Percentiles rank a stretch among this genome's conserved stretches.
Evolutionary conservation across 1,284 basidiomycete species (phyloP).

Genomic region (Apiotrichum siamense): DNA sequence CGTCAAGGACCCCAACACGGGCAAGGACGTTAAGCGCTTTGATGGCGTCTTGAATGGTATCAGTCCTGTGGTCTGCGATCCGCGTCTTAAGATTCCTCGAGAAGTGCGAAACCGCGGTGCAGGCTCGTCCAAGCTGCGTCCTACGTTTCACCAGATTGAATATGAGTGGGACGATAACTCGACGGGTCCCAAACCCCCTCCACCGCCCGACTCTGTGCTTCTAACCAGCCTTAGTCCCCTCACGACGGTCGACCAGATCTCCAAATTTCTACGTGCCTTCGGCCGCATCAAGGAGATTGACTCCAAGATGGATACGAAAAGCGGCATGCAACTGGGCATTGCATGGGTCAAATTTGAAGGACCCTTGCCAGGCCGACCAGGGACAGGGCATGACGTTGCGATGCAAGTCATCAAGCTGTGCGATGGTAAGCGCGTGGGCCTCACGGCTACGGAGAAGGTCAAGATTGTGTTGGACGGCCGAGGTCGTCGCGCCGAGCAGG

Average conservation of each 20-base stretch:
- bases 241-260: constrained; percentile 61
- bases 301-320: constrained; percentile 71
- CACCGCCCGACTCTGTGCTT: constrained; percentile 58
- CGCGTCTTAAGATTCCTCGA: constrained; percentile 23
- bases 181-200: constrained; percentile 65
- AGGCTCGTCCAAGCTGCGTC: constrained; percentile 30
- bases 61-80: constrained; percentile 28
- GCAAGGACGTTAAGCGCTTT: constrained; percentile 27
- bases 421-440: constrained; percentile 46
- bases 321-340: constrained; percentile 76
- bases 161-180: constrained; percentile 68
- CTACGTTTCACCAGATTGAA: constrained; percentile 21
- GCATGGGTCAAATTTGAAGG: constrained; percentile 64
- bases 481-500: constrained; percentile 41
- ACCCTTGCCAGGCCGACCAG: constrained; percentile 23
- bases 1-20: constrained; percentile 16
- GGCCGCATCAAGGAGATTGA: constrained; percentile 68
- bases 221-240: constrained; percentile 67
- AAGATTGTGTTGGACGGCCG: constrained; percentile 50
- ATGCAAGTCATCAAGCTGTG: constrained; percentile 38
- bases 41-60: constrained; percentile 34
- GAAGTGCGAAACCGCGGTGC: constrained; percentile 22
- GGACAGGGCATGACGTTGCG: constrained; percentile 44
- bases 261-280: constrained; percentile 61
- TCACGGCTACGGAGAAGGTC: constrained; percentile 30